Evolutionary conservation across 2,329 filamentous ascomycete genomes (phyloP), one percentile per base, ranked within the genome.

Genomic region (Fusarium sororula): DNA sequence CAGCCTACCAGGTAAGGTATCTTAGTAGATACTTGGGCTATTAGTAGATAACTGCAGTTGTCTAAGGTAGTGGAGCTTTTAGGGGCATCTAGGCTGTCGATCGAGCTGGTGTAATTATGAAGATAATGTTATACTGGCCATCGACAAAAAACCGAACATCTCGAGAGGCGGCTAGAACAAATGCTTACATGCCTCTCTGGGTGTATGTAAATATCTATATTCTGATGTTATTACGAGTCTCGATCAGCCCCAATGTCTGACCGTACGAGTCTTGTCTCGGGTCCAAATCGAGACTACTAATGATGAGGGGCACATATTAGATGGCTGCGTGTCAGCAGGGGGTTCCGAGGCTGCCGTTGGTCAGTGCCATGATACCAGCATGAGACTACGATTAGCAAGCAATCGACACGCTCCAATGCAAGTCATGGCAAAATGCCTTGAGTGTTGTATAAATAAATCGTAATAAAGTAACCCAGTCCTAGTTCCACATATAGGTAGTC

Each of bases 291-390:
- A 53, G n/a, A 17, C 37, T 41, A 30, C 18, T 15, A 45, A 45
- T 15, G 65, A 65, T 26, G 66, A 70, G 67, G 66, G 67, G 66
- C 59, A 61, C 35, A 48, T 35, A 38, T 26, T 54, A 24, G n/a
- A 64, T 57, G 44, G 57, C 60, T 73, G 70, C 39, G 54, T 61
- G 70, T 73, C 70, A 71, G 50, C 62, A 58, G 28, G 70, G 50
- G 61, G 42, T 66, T 50, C 70, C 66, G 70, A 73, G 32, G 48
- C 30, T 66, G 48, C 66, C 48, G 70, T 63, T 54, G 55, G 56
- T 45, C 66, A 73, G 68, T 70, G 56, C 64, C 54, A 65, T 50
- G 59, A 68, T 74, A 68, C 63, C 53, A 66, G 45, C 66, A 72
- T 63, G 62, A 67, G 45, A 73, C 55, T 59, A 69, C 57, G 20